Evolutionary conservation across 148 eudicot genomes (phyloP), one percentile per base, ranked within the genome.

Genomic region (Rhododendron vialii): DNA sequence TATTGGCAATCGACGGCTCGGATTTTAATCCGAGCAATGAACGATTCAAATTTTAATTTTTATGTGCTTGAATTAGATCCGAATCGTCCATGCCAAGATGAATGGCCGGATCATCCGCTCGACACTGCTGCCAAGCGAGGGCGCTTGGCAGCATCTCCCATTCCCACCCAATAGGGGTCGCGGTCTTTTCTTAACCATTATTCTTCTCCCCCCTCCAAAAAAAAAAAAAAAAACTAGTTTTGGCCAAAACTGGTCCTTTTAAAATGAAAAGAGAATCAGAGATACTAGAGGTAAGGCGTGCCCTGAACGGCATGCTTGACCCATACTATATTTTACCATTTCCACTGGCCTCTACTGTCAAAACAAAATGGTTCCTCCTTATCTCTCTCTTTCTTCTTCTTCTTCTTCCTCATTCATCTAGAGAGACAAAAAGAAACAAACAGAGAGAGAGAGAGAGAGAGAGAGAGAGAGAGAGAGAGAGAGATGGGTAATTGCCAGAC

Each of bases 401-500:
- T 69, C 24, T 36, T 17, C 85, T 41, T 26, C n/a, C 71, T 69
- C 67, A 3, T 73, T 14, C 55, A 69, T 30, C n/a, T 57, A 51
- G 81, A 48, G 75, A 87, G 79, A 59, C n/a, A 59, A 51, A 51
- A 51, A 51, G 55, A 13, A 13, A 51, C 2, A 51, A 13, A 51
- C 14, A 89, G 83, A 82, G 53, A 86, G 83, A 92, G 74, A 53
- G 22, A 53, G 78, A 87, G 57, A 89, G 83, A 82, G 53, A 86
- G 83, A 92, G 75, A 94, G 24, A 76, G 80, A 76, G 80, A 67
- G 13, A 57, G 61, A 87, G 75, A 89, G 84, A 83, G 55, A 86
- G 83, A 92, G 77, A 95, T 98, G 99, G 99, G 99, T 22, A 98
- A 98, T 88, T 98, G 99, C 83, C 99, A 98, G 81, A 96, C 99